Conservation (phyloP, 169 alveolate genomes). For the Plasmodium fragile region DNA sequence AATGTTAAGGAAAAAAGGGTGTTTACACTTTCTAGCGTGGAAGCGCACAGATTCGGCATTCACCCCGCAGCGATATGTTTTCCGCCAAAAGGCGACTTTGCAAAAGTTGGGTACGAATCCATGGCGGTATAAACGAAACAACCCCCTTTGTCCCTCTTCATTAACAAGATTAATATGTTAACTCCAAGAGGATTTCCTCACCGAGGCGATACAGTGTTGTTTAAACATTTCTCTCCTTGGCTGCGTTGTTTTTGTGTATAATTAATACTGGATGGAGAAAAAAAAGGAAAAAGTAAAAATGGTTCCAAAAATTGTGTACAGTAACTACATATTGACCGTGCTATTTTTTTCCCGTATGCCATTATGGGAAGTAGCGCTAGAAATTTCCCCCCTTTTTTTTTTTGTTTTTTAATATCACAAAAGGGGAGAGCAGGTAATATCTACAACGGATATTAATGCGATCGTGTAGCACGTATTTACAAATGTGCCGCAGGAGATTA, state of each 20-base stretch:
- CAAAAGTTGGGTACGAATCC: background rate
- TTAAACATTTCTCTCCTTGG: background rate
- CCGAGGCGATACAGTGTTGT: background rate
- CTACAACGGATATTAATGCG: background rate
- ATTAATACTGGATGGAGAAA: background rate
- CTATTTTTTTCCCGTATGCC: background rate
- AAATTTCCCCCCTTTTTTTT: too few species aligned
- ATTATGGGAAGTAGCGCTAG: background rate
- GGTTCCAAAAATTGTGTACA: background rate
- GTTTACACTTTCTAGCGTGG: background rate
- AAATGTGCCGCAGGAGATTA: background rate
- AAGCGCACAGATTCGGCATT: background rate
- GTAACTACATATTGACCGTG: too few species aligned
- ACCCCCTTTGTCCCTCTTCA: background rate
- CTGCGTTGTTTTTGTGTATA: background rate
- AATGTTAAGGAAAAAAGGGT: background rate
- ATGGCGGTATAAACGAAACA: background rate
- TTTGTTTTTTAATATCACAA: too few species aligned
- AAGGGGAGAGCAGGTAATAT: background rate
- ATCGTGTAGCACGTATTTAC: background rate
- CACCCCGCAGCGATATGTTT: background rate
- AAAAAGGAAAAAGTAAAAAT: too few species aligned
- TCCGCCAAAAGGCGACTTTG: background rate
- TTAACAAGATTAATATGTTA: background rate
- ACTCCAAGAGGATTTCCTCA: background rate